Base-by-base conservation (phyloP, 441 rosid species). In the Kokia cookei region DNA sequence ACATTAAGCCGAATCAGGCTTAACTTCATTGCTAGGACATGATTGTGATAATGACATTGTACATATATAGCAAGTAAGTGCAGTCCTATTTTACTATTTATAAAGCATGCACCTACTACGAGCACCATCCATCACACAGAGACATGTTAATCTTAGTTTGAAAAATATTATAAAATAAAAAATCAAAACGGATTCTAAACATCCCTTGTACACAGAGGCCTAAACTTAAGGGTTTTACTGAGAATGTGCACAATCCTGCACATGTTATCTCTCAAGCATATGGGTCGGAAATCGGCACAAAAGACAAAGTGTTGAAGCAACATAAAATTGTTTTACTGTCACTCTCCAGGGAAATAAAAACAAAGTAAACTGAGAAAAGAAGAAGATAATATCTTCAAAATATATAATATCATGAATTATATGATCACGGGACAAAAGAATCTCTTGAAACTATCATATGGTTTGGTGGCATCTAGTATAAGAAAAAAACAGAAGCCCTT, bases 371-470 rank as follows among this genome's bases (percentile, higher is more conserved):
- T 5, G 47, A 54, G 24, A 43, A 72, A 54, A 78, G 57, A n/a
- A 58, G 50, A 62, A 26, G 45, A 60, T 1, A 29, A 55, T 43
- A 73, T 73, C 73, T 69, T 72, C 64, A 73, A 73, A 69, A 74
- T 80, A 29, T 29, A 79, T 37, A 77, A 69, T 51, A 71, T 73
- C 76, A 69, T 57, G 60, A 78, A 83, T 79, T 84, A 81, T 80
- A 77, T 27, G 22, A 63, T 90, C 94, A 88, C 91, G 90, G 87
- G 87, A 80, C 81, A 80, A 19, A 54, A 80, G 89, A 81, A 87
- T 84, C 84, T 82, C 82, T 81, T 72, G 86, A 80, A 83, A 75
- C 72, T 66, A 78, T 82, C 60, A 80, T 66, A 71, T n/a, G 11
- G 76, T 80, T 79, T 72, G 79, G 83, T 40, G 11, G 43, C 43